A percentile compares a stretch with the other conserved stretches of the same genome.
These are phyloP conservation scores for Tillandsia fasciculata DNA, from an alignment of 176 grass and related monocot genomes.

Conservation along the genomic window DNA sequence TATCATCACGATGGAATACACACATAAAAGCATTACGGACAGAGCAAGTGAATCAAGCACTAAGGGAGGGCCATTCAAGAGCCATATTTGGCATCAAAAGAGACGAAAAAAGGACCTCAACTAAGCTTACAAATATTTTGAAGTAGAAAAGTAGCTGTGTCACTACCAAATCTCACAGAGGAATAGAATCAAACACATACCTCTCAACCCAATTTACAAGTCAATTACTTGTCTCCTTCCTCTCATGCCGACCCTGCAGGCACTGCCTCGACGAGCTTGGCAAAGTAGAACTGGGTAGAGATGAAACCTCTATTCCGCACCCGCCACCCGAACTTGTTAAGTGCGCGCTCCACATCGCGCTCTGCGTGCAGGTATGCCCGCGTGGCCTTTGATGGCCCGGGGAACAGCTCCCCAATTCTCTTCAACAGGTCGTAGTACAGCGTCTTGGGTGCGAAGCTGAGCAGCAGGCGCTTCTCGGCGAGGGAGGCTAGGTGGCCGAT, in stretches of 20 bases:
- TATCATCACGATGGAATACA: too few species aligned
- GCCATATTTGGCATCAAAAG: too few species aligned
- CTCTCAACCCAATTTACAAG: neutral
- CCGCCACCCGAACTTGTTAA: conserved; percentile 60
- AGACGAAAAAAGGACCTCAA: too few species aligned
- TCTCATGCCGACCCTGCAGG: conserved; percentile 25
- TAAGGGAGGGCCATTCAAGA: too few species aligned
- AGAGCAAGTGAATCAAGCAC: too few species aligned
- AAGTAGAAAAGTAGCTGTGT: too few species aligned
- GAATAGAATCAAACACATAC: neutral
- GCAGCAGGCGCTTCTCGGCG: conserved; percentile 52
- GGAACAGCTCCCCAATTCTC: conserved; percentile 84
- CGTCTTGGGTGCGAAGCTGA: conserved; percentile 89
- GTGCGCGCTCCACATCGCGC: conserved; percentile 65
- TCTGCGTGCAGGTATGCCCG: conserved; percentile 77
- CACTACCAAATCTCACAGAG: too few species aligned
- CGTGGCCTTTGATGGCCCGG: conserved; percentile 81
- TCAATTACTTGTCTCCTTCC: neutral
- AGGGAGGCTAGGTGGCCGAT: conserved; percentile 77
- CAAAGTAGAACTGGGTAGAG: conserved; percentile 96
- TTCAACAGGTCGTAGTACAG: conserved; percentile 74
- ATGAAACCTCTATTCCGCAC: conserved; percentile 61
- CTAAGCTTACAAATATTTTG: too few species aligned
- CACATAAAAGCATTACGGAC: too few species aligned
- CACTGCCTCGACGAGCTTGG: conserved; percentile 73